phyloP scores from a whole-genome alignment of 805 yeast genomes.

The Yamadazyma nakazawae region DNA sequence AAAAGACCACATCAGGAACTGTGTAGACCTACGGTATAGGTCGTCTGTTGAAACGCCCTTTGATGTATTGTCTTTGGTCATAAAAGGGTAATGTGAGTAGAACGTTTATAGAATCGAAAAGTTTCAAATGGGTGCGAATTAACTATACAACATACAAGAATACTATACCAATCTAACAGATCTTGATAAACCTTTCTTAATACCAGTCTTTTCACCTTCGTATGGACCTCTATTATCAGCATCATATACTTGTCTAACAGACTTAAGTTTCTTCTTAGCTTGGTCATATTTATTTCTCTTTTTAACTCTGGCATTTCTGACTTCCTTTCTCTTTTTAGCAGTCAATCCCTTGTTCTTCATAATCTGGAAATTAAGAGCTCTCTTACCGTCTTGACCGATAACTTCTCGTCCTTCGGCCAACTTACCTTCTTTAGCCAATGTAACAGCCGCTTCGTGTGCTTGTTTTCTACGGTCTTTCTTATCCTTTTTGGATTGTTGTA shows the following conservation, averaged over 20 bases:
- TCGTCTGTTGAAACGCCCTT: constrained; percentile 68
- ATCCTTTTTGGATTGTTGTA: constrained; percentile 46
- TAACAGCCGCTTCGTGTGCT: constrained; percentile 67
- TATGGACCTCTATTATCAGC: constrained; percentile 68
- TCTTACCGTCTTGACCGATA: constrained; percentile 78
- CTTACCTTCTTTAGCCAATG: constrained; percentile 82
- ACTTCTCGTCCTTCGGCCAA: constrained; percentile 67
- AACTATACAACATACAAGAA: not conserved
- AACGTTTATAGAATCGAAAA: not conserved
- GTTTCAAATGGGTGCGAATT: constrained; percentile 4
- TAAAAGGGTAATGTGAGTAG: not conserved
- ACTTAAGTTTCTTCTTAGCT: constrained; percentile 90
- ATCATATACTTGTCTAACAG: constrained; percentile 86
- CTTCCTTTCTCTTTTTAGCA: constrained; percentile 87
- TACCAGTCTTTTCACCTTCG: constrained; percentile 95
- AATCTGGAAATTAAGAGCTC: constrained; percentile 93
- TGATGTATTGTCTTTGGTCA: not conserved
- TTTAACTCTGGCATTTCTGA: constrained; percentile 94
- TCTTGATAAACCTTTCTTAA: constrained; percentile 87
- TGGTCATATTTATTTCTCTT: constrained; percentile 95
- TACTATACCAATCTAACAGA: constrained; percentile 52
- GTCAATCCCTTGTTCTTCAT: constrained; percentile 95
- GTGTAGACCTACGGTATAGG: constrained; percentile 81
- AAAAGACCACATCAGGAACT: constrained; percentile 83
- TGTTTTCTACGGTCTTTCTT: constrained; percentile 53